Evolutionary conservation across 306 rosid genomes (phyloP).

Genomic region (Arachis hypogaea): DNA sequence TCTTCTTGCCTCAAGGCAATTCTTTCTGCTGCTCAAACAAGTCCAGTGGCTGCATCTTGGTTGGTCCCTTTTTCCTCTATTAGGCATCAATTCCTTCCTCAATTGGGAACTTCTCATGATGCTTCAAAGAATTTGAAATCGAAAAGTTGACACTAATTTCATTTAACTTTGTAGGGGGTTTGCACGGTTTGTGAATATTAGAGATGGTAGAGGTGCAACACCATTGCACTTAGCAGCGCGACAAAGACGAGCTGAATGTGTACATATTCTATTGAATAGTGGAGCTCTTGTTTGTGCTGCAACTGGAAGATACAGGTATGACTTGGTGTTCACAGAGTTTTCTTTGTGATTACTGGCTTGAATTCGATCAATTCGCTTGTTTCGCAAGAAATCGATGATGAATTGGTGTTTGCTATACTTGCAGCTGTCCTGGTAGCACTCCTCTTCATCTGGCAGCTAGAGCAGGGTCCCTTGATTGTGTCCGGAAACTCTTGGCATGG

Average conservation of each 20-base stretch:
- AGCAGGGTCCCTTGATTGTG: slow-evolving; percentile 92
- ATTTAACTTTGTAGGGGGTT: slow-evolving; percentile 72
- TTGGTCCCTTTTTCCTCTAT: slow-evolving; percentile 42
- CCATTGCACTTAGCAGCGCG: slow-evolving; percentile 96
- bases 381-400: background rate
- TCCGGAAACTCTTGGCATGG: slow-evolving; percentile 88
- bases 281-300: slow-evolving; percentile 95
- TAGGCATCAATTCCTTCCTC: background rate
- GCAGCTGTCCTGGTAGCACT: slow-evolving; percentile 91
- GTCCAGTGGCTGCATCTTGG: slow-evolving; percentile 94
- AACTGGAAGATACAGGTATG: slow-evolving; percentile 85
- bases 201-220: slow-evolving; percentile 91
- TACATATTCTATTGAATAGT: slow-evolving; percentile 72
- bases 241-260: slow-evolving; percentile 79
- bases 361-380: slow-evolving; percentile 27
- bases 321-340: background rate
- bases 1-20: slow-evolving; percentile 79
- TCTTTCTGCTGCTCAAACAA: slow-evolving; percentile 81
- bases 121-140: background rate
- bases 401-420: slow-evolving; percentile 40
- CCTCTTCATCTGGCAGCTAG: slow-evolving; percentile 97
- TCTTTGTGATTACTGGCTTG: background rate
- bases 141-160: background rate
- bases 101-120: slow-evolving; percentile 28
- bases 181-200: slow-evolving; percentile 87